Percentiles rank a stretch among this genome's conserved stretches.
Conservation (phyloP, 176 grass and related monocot species). For the Areca catechu region DNA sequence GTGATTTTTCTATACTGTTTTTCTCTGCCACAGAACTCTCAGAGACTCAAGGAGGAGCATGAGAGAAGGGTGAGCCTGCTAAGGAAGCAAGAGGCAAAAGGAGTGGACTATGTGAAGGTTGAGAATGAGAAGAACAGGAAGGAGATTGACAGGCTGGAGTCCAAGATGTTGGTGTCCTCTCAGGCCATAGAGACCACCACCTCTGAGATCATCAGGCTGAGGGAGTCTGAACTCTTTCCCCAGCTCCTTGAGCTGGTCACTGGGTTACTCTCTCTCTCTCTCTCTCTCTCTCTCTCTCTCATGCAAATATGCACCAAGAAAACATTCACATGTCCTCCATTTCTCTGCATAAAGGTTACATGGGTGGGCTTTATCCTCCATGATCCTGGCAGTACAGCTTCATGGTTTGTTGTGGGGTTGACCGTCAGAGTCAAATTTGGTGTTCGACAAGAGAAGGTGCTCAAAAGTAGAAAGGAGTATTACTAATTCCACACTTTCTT, state of each 20-base stretch:
- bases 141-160: constrained; percentile 92
- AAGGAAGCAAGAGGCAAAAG: constrained; percentile 83
- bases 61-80: constrained; percentile 71
- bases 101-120: constrained; percentile 82
- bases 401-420: neutral
- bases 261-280: constrained; percentile 41
- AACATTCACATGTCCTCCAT: constrained; percentile 30
- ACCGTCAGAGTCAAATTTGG: neutral
- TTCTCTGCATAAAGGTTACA: neutral
- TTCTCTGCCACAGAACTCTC: constrained; percentile 48
- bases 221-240: constrained; percentile 88
- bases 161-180: constrained; percentile 89
- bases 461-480: no score
- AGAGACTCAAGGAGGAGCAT: constrained; percentile 74
- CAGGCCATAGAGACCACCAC: constrained; percentile 95
- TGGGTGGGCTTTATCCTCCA: neutral
- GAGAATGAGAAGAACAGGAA: constrained; percentile 97
- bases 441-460: no score
- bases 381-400: neutral
- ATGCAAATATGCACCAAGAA: neutral
- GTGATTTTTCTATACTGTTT: constrained; percentile 10
- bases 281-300: neutral
- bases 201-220: constrained; percentile 81
- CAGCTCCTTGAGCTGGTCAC: constrained; percentile 88
- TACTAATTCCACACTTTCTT: no score